Conservation (phyloP, 768 basidiomycete species). For the Rhizopogon salebrosus region DNA sequence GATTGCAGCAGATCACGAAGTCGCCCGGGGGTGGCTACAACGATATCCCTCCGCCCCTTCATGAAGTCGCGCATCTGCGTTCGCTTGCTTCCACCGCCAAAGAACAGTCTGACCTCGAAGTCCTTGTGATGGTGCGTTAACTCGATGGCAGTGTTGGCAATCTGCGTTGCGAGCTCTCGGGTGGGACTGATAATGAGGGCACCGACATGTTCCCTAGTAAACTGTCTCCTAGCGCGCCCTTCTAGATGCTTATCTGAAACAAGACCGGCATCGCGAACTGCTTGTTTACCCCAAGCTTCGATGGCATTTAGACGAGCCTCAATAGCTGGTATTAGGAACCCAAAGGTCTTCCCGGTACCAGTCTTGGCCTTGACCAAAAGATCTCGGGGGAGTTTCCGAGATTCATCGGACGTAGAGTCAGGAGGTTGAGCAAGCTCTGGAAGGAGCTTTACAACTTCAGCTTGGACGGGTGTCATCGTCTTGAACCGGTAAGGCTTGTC, state of each 20-base stretch:
- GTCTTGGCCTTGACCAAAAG: slow-evolving; percentile 84
- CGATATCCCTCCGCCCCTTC: slow-evolving; percentile 64
- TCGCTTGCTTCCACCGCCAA: slow-evolving; percentile 68
- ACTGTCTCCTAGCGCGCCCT: slow-evolving; percentile 27
- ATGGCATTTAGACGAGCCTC: slow-evolving; percentile 67
- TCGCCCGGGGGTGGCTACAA: slow-evolving; percentile 89
- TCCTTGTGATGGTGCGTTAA: slow-evolving; percentile 56
- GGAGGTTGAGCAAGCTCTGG: slow-evolving; percentile 62
- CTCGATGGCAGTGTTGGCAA: slow-evolving; percentile 75
- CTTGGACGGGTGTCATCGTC: slow-evolving; percentile 80
- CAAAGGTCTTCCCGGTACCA: slow-evolving; percentile 86
- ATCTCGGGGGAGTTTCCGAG: slow-evolving; percentile 41
- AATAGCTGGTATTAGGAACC: slow-evolving; percentile 82
- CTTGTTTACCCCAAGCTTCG: slow-evolving; percentile 36
- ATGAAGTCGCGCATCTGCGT: slow-evolving; percentile 67
- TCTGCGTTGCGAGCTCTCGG: slow-evolving; percentile 85
- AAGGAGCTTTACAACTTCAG: slow-evolving; percentile 69
- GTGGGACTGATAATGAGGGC: slow-evolving; percentile 85
- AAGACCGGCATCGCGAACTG: slow-evolving; percentile 38
- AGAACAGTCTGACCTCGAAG: slow-evolving; percentile 68
- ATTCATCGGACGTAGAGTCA: slow-evolving; percentile 20
- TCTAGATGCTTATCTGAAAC: slow-evolving; percentile 25
- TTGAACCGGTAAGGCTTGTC: slow-evolving; percentile 58
- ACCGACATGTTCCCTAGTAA: slow-evolving; percentile 51
- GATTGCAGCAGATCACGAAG: slow-evolving; percentile 66